Conservation (phyloP, 75 land plant species). For the Pinus tabuliformis region DNA sequence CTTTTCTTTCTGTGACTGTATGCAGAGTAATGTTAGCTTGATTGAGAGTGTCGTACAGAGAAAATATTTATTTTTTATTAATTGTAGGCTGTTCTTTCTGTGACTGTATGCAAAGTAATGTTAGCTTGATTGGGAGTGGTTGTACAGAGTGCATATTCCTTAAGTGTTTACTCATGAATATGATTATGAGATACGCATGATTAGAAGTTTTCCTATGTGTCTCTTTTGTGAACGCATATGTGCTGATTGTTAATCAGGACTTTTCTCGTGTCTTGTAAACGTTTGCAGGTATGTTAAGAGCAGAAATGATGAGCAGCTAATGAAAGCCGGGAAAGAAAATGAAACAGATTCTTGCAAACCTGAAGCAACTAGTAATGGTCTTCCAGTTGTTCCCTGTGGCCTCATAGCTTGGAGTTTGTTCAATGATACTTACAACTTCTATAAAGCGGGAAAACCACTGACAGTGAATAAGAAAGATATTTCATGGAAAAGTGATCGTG, state of each 20-base stretch:
- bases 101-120: too few species aligned
- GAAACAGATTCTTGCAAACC: slow-evolving; percentile 49
- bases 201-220: not conserved
- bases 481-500: slow-evolving; percentile 83
- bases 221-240: not conserved
- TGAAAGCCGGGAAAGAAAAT: not conserved
- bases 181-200: too few species aligned
- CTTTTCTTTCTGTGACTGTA: too few species aligned
- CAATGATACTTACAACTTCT: slow-evolving; percentile 78
- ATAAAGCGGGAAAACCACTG: slow-evolving; percentile 14
- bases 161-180: not conserved
- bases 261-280: not conserved
- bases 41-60: too few species aligned
- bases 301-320: slow-evolving; percentile 43
- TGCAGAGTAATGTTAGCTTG: too few species aligned
- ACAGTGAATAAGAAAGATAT: slow-evolving; percentile 63
- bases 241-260: not conserved
- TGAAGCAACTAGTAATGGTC: slow-evolving; percentile 26
- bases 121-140: too few species aligned
- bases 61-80: too few species aligned
- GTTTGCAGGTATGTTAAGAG: slow-evolving; percentile 51
- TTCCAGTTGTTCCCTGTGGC: slow-evolving; percentile 80
- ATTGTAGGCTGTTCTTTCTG: too few species aligned
- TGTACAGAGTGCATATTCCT: too few species aligned
- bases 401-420: slow-evolving; percentile 96